A percentile compares a stretch with the other conserved stretches of the same genome.
Conservation (phyloP, 2,329 filamentous ascomycete species). For the Pseudogymnoascus sp. region DNA sequence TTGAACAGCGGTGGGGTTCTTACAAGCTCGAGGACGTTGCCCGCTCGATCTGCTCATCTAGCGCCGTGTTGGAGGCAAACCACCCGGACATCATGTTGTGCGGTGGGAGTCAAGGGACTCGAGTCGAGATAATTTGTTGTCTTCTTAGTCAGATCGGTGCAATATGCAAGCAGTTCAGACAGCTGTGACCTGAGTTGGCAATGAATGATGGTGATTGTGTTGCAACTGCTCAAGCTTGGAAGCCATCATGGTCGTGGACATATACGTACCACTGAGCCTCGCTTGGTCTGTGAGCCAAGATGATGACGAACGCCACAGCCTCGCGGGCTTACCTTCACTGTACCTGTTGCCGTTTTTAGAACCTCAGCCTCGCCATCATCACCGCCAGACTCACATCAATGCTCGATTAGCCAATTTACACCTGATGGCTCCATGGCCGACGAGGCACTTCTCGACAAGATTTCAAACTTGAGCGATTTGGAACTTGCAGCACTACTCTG, state of each 20-base stretch:
- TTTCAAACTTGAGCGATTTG: slow-evolving; percentile 75
- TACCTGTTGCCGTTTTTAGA: neutral
- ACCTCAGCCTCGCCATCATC: slow-evolving; percentile 7
- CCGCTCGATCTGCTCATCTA: slow-evolving; percentile 95
- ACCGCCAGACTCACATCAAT: slow-evolving; percentile 1
- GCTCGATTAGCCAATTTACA: neutral
- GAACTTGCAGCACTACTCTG: slow-evolving; percentile 81
- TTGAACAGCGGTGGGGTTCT: slow-evolving; percentile 25
- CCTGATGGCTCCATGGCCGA: slow-evolving; percentile 45
- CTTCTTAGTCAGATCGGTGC: neutral
- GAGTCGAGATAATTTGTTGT: neutral
- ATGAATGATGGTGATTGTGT: slow-evolving; percentile 4
- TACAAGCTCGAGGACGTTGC: slow-evolving; percentile 92
- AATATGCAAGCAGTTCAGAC: neutral
- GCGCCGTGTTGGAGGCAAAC: slow-evolving; percentile 86
- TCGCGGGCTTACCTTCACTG: neutral
- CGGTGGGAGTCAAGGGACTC: slow-evolving; percentile 1
- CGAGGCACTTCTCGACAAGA: slow-evolving; percentile 54
- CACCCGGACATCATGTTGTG: slow-evolving; percentile 79
- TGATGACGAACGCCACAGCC: slow-evolving; percentile 1
- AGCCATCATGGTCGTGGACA: neutral
- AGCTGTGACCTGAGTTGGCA: neutral
- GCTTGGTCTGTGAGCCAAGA: slow-evolving; percentile 1
- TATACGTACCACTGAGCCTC: slow-evolving; percentile 7
- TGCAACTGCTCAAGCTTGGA: neutral